phyloP scores from a whole-genome alignment of 345 rosid genomes.

The Syzygium oleosum region DNA sequence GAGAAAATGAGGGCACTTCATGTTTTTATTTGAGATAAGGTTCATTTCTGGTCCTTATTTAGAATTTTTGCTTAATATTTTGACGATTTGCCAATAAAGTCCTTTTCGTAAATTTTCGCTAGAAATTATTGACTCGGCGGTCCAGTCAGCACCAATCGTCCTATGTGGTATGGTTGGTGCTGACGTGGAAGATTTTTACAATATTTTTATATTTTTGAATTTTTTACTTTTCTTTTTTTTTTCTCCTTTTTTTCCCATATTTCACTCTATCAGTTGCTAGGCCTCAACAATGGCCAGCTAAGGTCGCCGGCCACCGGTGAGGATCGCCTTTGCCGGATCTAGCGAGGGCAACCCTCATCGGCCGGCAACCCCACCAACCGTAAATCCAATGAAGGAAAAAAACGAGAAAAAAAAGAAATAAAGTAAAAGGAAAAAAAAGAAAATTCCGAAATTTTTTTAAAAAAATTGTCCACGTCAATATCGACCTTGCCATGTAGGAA shows the following conservation, averaged over 20 bases:
- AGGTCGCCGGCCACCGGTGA: background rate
- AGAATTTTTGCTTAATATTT: background rate
- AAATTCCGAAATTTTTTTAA: background rate
- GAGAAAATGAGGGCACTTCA: too few relatives aligned
- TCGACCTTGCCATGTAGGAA: accelerated
- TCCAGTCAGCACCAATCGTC: accelerated
- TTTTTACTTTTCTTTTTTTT: background rate
- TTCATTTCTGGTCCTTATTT: too few relatives aligned
- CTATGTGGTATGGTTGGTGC: accelerated
- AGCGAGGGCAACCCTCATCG: background rate
- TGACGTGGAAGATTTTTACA: background rate
- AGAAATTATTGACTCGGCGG: background rate
- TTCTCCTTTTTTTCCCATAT: background rate
- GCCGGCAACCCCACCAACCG: background rate
- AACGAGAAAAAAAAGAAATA: background rate
- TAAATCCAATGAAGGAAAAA: background rate
- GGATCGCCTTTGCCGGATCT: background rate
- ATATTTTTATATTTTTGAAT: background rate
- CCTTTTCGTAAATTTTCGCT: accelerated
- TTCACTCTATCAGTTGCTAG: background rate
- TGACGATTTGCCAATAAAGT: background rate
- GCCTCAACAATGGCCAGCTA: background rate
- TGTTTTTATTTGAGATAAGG: too few relatives aligned
- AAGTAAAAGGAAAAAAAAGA: background rate
- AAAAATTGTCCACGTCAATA: background rate